Evolutionary conservation across 768 basidiomycete genomes (phyloP).

Genomic region (Chlorophyllum brunneum): DNA sequence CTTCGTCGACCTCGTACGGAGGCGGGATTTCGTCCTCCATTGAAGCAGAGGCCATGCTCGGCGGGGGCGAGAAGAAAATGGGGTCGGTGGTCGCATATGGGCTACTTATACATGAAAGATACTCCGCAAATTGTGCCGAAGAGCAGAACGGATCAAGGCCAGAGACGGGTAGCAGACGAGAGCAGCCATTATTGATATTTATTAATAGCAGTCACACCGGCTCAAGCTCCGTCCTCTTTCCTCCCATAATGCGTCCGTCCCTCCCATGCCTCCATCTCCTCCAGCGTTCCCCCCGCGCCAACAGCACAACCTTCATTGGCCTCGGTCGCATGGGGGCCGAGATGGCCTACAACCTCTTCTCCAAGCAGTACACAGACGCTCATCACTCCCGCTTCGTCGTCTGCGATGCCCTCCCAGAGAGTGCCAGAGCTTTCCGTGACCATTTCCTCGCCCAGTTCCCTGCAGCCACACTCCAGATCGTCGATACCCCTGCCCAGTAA

Average conservation of each 20-base stretch:
- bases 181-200: no score
- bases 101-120: not conserved
- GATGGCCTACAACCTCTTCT: constrained; percentile 84
- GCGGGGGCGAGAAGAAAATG: not conserved
- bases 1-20: constrained; percentile 18
- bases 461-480: constrained; percentile 53
- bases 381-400: constrained; percentile 64
- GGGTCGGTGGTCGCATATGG: not conserved
- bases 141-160: constrained; percentile 8
- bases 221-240: no score
- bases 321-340: constrained; percentile 87
- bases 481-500: constrained; percentile 67
- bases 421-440: constrained; percentile 50
- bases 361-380: constrained; percentile 56
- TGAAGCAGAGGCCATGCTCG: constrained; percentile 1
- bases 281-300: constrained; percentile 34
- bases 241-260: constrained; percentile 47
- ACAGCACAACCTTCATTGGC: constrained; percentile 75
- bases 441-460: constrained; percentile 58
- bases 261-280: constrained; percentile 36
- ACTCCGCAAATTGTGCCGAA: constrained; percentile 6
- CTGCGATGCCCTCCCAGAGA: constrained; percentile 69
- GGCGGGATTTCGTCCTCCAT: constrained; percentile 11
- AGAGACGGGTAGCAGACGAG: no score
- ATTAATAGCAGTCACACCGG: no score